phyloP scores from a whole-genome alignment of 805 yeast species.

The Candida saitoana region DNA sequence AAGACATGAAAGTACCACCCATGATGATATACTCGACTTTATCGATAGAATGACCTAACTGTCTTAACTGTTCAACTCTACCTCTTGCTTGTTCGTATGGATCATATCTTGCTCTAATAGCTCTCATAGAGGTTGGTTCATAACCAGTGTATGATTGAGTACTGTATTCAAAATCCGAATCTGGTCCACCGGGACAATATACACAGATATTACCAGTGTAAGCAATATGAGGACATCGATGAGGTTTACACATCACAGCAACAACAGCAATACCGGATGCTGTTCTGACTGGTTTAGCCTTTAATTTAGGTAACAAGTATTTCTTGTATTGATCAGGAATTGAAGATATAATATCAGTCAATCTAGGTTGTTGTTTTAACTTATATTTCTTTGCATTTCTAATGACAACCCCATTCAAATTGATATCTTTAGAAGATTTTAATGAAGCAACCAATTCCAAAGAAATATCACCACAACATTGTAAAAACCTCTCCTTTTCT shows the following conservation, averaged over 20 bases:
- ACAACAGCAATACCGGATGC: conserved; percentile 99
- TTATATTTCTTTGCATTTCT: conserved; percentile 86
- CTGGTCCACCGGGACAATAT: conserved; percentile 99
- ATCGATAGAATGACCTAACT: conserved; percentile 92
- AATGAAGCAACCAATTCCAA: conserved; percentile 77
- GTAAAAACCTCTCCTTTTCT: conserved; percentile 87
- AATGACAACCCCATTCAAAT: conserved; percentile 84
- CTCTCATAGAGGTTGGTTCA: conserved; percentile 98
- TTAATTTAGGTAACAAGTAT: conserved; percentile 83
- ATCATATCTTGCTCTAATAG: conserved; percentile 97
- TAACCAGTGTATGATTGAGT: conserved; percentile 98
- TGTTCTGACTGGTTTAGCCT: conserved; percentile 98
- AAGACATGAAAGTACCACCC: conserved; percentile 99
- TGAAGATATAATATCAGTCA: conserved; percentile 90
- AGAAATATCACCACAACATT: conserved; percentile 90
- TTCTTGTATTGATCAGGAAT: conserved; percentile 95
- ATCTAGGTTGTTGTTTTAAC: conserved; percentile 85
- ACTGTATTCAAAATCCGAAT: conserved; percentile 94
- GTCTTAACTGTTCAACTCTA: conserved; percentile 91
- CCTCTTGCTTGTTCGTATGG: conserved; percentile 99
- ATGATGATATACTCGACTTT: conserved; percentile 96
- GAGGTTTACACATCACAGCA: conserved; percentile 99
- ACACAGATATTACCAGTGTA: conserved; percentile 98
- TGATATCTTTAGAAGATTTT: conserved; percentile 71
- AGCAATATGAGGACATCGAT: conserved; percentile 98